phyloP scores from a whole-genome alignment of 148 eudicot species.

The Bassia scoparia region DNA sequence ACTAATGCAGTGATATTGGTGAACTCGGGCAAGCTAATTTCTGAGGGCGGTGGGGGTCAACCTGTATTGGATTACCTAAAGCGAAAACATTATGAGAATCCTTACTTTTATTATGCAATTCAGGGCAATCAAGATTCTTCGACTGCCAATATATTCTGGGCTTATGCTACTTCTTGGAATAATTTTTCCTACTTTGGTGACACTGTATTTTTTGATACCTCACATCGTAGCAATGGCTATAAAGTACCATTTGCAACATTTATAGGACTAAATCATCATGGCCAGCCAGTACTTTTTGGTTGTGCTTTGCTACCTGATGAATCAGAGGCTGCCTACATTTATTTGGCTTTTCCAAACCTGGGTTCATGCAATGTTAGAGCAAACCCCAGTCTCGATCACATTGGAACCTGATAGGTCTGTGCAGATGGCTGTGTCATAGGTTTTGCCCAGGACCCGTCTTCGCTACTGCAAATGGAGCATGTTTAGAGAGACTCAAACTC shows the following conservation, averaged over 20 bases:
- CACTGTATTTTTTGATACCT: slow-evolving; percentile 34
- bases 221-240: slow-evolving; percentile 28
- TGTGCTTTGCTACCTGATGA: slow-evolving; percentile 38
- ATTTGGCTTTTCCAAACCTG: slow-evolving; percentile 45
- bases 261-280: slow-evolving; percentile 43
- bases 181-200: slow-evolving; percentile 43
- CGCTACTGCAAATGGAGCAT: slow-evolving; percentile 43
- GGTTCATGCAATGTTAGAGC: slow-evolving; percentile 37
- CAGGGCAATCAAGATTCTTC: slow-evolving; percentile 30
- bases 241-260: slow-evolving; percentile 38
- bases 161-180: slow-evolving; percentile 29
- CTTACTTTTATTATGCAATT: slow-evolving; percentile 37
- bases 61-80: slow-evolving; percentile 40
- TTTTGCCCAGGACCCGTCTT: slow-evolving; percentile 33
- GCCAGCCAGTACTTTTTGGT: slow-evolving; percentile 44
- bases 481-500: slow-evolving; percentile 33
- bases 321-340: slow-evolving; percentile 33
- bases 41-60: slow-evolving; percentile 25
- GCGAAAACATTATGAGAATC: slow-evolving; percentile 33
- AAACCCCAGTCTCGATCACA: slow-evolving; percentile 37
- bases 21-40: slow-evolving; percentile 29
- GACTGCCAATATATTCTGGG: slow-evolving; percentile 40
- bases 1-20: slow-evolving; percentile 30
- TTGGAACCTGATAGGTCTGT: slow-evolving; percentile 40
- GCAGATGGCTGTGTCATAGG: slow-evolving; percentile 35